Percentiles rank a stretch among this genome's conserved stretches.
Evolutionary conservation across 305 asterid species (phyloP).

Genomic region (Fraxinus dipetala): DNA sequence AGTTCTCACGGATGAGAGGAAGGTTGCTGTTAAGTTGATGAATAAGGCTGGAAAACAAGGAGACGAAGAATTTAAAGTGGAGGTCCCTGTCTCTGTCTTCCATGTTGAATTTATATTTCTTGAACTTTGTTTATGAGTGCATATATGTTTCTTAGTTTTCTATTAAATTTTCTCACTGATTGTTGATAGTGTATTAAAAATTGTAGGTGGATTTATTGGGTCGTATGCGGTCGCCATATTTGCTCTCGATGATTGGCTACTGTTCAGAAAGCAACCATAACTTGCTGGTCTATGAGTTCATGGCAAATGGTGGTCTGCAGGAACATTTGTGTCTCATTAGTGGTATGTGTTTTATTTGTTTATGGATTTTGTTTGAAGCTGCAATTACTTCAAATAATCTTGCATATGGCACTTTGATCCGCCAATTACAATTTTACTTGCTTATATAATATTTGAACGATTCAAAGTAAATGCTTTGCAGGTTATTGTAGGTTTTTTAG

Average conservation of each 20-base stretch:
- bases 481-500: background rate
- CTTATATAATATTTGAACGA: background rate
- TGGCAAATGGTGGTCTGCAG: slow-evolving; percentile 86
- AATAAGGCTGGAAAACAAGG: slow-evolving; percentile 86
- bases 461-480: background rate
- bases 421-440: background rate
- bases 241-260: slow-evolving; percentile 60
- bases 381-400: background rate
- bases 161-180: slow-evolving; percentile 2
- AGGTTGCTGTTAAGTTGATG: slow-evolving; percentile 87
- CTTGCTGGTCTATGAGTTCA: slow-evolving; percentile 77
- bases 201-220: slow-evolving; percentile 68
- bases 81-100: slow-evolving; percentile 39
- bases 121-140: background rate
- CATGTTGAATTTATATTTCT: slow-evolving; percentile 2
- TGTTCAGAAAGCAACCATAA: slow-evolving; percentile 66
- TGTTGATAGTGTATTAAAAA: slow-evolving; percentile 11
- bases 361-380: background rate
- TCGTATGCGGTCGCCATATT: slow-evolving; percentile 60
- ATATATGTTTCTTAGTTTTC: background rate
- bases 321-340: slow-evolving; percentile 68
- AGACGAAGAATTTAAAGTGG: slow-evolving; percentile 80
- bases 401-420: background rate
- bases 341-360: slow-evolving; percentile 35
- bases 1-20: slow-evolving; percentile 79